A percentile compares a stretch with the other conserved stretches of the same genome.
Conservation (phyloP, 108 stramenopile species). For the Cyclotella cryptica region DNA sequence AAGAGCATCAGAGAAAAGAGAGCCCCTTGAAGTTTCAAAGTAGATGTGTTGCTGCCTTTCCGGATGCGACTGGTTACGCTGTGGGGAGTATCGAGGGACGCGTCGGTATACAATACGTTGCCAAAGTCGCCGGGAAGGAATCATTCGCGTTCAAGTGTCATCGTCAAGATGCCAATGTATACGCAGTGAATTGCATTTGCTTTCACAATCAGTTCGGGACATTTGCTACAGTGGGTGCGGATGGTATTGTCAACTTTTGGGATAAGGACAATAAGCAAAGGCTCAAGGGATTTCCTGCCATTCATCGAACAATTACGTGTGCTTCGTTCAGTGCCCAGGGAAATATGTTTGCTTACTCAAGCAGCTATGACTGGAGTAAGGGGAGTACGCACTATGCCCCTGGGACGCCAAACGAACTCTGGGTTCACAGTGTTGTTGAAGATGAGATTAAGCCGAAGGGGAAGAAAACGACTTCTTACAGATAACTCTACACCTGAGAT, state of each 20-base stretch:
- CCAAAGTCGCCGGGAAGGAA: slow-evolving; percentile 80
- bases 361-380: slow-evolving; percentile 94
- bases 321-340: slow-evolving; percentile 90
- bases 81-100: slow-evolving; percentile 97
- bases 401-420: slow-evolving; percentile 84
- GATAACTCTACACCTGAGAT: background rate
- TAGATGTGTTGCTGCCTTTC: slow-evolving; percentile 87
- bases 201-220: slow-evolving; percentile 90
- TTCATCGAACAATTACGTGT: slow-evolving; percentile 75
- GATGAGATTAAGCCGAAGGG: slow-evolving; percentile 92
- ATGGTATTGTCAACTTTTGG: slow-evolving; percentile 97
- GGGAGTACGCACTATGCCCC: slow-evolving; percentile 71
- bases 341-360: slow-evolving; percentile 91
- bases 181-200: slow-evolving; percentile 91
- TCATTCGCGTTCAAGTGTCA: slow-evolving; percentile 99
- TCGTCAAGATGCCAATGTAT: slow-evolving; percentile 77
- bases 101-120: slow-evolving; percentile 95
- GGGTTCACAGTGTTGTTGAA: slow-evolving; percentile 77
- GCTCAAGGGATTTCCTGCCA: slow-evolving; percentile 81
- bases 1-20: slow-evolving; percentile 77
- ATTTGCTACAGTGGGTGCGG: slow-evolving; percentile 91
- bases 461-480: slow-evolving; percentile 52
- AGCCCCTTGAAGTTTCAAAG: slow-evolving; percentile 91
- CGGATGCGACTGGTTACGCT: slow-evolving; percentile 92
- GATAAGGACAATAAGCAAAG: slow-evolving; percentile 95